phyloP scores from a whole-genome alignment of 805 yeast genomes.

The Metschnikowia similis region DNA sequence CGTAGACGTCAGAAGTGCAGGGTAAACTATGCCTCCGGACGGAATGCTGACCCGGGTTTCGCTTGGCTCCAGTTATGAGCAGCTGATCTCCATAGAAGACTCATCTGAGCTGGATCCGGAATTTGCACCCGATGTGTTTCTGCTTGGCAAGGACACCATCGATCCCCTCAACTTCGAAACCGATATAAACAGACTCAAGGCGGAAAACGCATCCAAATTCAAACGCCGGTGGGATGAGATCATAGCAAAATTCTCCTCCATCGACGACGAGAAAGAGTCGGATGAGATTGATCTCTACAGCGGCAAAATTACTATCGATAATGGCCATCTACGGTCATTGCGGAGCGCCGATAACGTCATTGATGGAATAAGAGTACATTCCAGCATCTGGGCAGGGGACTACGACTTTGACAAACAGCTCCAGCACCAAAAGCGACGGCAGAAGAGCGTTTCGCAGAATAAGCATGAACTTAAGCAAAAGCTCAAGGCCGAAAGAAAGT shows the following conservation, averaged over 20 bases:
- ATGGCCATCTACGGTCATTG: conserved; percentile 63
- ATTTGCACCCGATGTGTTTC: background rate
- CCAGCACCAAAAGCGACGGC: conserved; percentile 6
- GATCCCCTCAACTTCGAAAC: conserved; percentile 12
- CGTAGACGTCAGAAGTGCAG: background rate
- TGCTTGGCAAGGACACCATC: conserved; percentile 14
- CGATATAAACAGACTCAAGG: conserved; percentile 24
- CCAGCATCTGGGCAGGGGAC: conserved; percentile 37
- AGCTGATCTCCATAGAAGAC: conserved; percentile 21
- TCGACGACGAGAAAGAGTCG: conserved; percentile 49
- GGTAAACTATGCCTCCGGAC: background rate
- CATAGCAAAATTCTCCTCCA: conserved; percentile 45
- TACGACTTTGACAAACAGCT: conserved; percentile 26
- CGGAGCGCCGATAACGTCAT: conserved; percentile 5
- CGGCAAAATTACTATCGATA: conserved; percentile 59
- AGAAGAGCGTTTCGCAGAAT: conserved; percentile 13
- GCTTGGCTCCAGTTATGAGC: conserved; percentile 11
- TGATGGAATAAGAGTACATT: conserved; percentile 13
- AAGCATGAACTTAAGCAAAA: conserved; percentile 13
- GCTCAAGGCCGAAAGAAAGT: conserved; percentile 11
- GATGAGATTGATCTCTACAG: conserved; percentile 63
- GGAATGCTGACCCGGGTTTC: conserved; percentile 4
- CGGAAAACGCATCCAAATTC: conserved; percentile 21
- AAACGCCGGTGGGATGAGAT: conserved; percentile 46
- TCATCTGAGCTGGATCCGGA: conserved; percentile 12